Percentiles rank a stretch among this genome's conserved stretches.
phyloP scores from a whole-genome alignment of 2,329 filamentous ascomycete genomes.

The Sarocladium oryzae region DNA sequence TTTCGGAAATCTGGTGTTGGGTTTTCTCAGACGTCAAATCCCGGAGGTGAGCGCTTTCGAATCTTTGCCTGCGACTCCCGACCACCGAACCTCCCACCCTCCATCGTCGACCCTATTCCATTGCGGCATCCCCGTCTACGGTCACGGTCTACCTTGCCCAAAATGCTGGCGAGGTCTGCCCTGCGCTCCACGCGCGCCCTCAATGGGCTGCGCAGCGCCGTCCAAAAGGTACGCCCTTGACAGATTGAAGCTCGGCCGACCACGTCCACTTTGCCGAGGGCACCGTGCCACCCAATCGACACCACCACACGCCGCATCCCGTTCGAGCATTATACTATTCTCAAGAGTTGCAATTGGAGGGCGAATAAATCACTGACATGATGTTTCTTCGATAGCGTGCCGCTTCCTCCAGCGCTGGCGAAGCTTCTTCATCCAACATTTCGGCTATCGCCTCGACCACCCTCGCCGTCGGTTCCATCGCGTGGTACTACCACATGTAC shows the following conservation, averaged over 20 bases:
- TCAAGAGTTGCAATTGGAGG: slow-evolving; percentile 9
- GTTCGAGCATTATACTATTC: background rate
- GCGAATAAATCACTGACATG: slow-evolving; percentile 30
- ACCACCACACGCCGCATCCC: slow-evolving; percentile 15
- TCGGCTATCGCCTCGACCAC: slow-evolving; percentile 82
- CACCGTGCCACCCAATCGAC: slow-evolving; percentile 16
- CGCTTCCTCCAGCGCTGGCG: slow-evolving; percentile 67
- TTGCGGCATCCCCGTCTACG: slow-evolving; percentile 27
- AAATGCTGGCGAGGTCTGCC: slow-evolving; percentile 90
- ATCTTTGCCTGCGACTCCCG: slow-evolving; percentile 29
- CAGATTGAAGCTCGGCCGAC: slow-evolving; percentile 20
- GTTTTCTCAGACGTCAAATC: slow-evolving; percentile 30
- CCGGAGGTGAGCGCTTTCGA: slow-evolving; percentile 22
- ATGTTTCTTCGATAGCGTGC: slow-evolving; percentile 43
- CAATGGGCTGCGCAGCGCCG: slow-evolving; percentile 66
- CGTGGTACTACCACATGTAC: slow-evolving; percentile 97
- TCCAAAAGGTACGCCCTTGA: slow-evolving; percentile 59
- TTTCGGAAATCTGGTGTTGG: slow-evolving; percentile 32
- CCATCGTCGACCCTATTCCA: slow-evolving; percentile 28
- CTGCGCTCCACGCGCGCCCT: slow-evolving; percentile 83
- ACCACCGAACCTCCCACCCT: slow-evolving; percentile 29
- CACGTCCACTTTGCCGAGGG: slow-evolving; percentile 29
- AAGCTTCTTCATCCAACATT: slow-evolving; percentile 70
- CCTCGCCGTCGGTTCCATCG: slow-evolving; percentile 80
- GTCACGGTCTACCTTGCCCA: slow-evolving; percentile 41